phyloP scores from a whole-genome alignment of 805 yeast genomes.

The Starmerella bombicola region DNA sequence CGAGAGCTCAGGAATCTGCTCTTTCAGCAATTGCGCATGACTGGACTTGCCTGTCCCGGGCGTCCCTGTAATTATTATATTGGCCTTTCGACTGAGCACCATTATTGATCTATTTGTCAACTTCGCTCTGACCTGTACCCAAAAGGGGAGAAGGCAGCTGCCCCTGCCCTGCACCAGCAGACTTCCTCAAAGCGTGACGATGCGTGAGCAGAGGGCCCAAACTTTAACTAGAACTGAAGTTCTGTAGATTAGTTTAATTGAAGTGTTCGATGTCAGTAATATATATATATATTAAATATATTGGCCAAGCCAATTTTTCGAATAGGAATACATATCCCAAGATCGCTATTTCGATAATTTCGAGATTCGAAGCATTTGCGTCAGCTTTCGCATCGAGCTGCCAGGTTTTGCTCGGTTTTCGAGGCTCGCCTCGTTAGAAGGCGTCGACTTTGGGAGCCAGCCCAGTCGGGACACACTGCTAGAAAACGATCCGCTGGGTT shows the following conservation, averaged over 20 bases:
- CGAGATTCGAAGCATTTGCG: conserved; percentile 7
- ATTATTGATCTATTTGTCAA: too few species aligned
- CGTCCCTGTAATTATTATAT: conserved; percentile 86
- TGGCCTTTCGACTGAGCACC: conserved; percentile 34
- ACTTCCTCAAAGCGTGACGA: too few species aligned
- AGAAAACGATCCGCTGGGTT: conserved; percentile 1
- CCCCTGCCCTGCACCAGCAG: too few species aligned
- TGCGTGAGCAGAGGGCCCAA: too few species aligned
- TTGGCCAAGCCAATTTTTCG: too few species aligned
- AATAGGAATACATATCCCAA: too few species aligned
- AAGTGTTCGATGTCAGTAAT: too few species aligned
- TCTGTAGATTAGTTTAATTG: too few species aligned
- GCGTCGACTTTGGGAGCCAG: conserved; percentile 3
- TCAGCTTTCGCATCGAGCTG: conserved; percentile 8
- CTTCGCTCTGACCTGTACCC: too few species aligned
- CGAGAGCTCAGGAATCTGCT: conserved; percentile 38
- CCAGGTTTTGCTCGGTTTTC: neutral
- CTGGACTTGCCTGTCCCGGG: conserved; percentile 85
- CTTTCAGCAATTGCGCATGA: conserved; percentile 49
- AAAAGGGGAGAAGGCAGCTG: too few species aligned
- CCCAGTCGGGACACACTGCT: neutral
- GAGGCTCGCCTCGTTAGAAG: neutral
- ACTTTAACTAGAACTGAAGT: too few species aligned
- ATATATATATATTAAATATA: too few species aligned
- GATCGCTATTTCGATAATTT: neutral